Conservation (phyloP, 2,329 filamentous ascomycete species). For the Neophaeococcomyces aloes region DNA sequence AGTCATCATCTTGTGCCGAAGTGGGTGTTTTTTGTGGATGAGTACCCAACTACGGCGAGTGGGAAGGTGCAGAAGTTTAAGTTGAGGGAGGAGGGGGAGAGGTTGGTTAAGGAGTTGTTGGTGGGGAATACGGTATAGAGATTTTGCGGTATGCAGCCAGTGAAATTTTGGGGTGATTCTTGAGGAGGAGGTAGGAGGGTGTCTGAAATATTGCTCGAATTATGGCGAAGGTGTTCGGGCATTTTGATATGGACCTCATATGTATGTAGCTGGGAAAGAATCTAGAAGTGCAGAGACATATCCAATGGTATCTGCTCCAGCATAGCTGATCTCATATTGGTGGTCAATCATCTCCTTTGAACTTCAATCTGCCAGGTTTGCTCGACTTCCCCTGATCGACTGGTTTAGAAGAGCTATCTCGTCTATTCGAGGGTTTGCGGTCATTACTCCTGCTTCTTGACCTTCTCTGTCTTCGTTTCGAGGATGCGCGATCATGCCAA, state of each 20-base stretch:
- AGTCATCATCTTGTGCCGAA: constrained; percentile 72
- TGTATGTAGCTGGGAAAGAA: no score
- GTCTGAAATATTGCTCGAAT: no score
- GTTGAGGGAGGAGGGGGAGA: constrained; percentile 56
- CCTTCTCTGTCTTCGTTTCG: not conserved
- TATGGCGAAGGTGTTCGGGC: no score
- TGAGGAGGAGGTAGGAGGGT: no score
- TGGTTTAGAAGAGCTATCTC: not conserved
- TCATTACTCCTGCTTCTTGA: not conserved
- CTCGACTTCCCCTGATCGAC: no score
- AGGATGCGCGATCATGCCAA: not conserved
- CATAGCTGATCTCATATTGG: no score
- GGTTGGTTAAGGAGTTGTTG: constrained; percentile 47
- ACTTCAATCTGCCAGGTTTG: no score
- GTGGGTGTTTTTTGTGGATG: constrained; percentile 74
- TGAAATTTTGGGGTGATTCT: no score
- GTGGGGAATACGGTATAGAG: constrained; percentile 36
- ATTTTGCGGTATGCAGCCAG: not conserved
- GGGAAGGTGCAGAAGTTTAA: constrained; percentile 80
- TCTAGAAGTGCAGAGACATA: no score
- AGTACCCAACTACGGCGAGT: constrained; percentile 90
- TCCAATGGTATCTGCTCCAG: no score
- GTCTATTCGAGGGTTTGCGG: not conserved
- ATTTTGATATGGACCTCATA: no score
- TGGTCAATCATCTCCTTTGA: no score